phyloP scores from a whole-genome alignment of 2,329 filamentous ascomycete species.

The Phialemoniopsis sp. region DNA sequence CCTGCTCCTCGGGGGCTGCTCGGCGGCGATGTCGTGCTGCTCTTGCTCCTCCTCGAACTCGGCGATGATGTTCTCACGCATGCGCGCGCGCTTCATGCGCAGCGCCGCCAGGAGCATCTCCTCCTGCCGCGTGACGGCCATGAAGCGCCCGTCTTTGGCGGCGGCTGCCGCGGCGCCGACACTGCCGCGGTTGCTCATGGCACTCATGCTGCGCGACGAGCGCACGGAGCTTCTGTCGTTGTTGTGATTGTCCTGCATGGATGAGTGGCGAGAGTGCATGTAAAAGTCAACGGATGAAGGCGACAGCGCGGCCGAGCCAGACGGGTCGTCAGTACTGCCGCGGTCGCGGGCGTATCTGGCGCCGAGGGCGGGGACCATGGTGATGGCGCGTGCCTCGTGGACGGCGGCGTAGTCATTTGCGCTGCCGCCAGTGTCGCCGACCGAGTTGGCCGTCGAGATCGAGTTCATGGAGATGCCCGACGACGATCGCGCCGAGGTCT shows the following conservation, averaged over 20 bases:
- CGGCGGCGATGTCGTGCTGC: slow-evolving; percentile 3
- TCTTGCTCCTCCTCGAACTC: slow-evolving; percentile 32
- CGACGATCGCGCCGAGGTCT: slow-evolving; percentile 7
- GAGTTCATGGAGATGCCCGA: slow-evolving; percentile 32
- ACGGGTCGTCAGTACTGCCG: slow-evolving; percentile 11
- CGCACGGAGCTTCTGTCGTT: slow-evolving; percentile 24
- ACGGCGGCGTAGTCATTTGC: slow-evolving; percentile 20
- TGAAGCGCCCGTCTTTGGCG: slow-evolving; percentile 39
- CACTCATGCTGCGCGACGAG: slow-evolving; percentile 15
- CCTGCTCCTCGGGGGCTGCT: slow-evolving; percentile 5
- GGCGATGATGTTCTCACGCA: slow-evolving; percentile 42
- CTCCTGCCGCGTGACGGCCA: slow-evolving; percentile 55
- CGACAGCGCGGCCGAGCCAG: slow-evolving; percentile 43
- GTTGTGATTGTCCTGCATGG: slow-evolving; percentile 11
- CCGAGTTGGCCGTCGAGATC: slow-evolving; percentile 27
- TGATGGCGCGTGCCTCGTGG: slow-evolving; percentile 34
- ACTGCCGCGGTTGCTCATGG: slow-evolving; percentile 10
- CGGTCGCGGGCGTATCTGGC: slow-evolving; percentile 2
- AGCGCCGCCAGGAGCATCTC: slow-evolving; percentile 55
- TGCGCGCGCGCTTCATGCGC: slow-evolving; percentile 50
- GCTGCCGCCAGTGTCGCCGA: slow-evolving; percentile 20
- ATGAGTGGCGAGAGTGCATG: slow-evolving; percentile 25
- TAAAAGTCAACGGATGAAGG: slow-evolving; percentile 48
- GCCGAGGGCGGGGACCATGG: slow-evolving; percentile 24
- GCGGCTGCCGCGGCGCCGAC: slow-evolving; percentile 12